These are phyloP conservation scores for Metarhizium anisopliae DNA, from an alignment of 2,329 filamentous ascomycete genomes.

Conservation along the genomic window DNA sequence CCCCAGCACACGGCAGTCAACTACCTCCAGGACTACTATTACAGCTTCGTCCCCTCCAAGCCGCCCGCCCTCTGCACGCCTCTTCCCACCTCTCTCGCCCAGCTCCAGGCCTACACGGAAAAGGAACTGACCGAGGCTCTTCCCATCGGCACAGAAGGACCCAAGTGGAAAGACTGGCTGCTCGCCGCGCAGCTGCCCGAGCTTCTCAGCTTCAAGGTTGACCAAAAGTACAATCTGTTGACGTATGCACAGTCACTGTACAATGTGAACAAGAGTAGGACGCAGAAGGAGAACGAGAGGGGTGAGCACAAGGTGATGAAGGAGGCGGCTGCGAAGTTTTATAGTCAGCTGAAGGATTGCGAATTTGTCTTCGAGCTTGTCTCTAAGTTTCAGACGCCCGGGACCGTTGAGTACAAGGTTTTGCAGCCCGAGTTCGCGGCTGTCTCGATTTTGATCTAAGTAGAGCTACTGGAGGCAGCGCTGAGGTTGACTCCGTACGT, in stretches of 20 bases:
- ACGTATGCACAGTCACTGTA: not conserved
- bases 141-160: not conserved
- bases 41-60: slow-evolving; percentile 36
- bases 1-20: slow-evolving; percentile 42
- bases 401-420: not conserved
- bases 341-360: not conserved
- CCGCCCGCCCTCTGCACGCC: slow-evolving; percentile 27
- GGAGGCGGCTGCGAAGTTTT: not conserved
- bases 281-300: not conserved
- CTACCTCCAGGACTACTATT: slow-evolving; percentile 43
- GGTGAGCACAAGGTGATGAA: not conserved
- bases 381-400: not conserved
- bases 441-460: not conserved
- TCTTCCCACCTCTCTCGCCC: slow-evolving; percentile 20
- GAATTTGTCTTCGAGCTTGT: not conserved
- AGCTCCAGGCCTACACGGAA: slow-evolving; percentile 22
- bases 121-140: not conserved
- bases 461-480: not conserved
- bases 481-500: too few relatives aligned
- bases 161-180: not conserved
- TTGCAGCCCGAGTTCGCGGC: not conserved
- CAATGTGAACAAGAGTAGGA: not conserved
- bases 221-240: not conserved
- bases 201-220: not conserved
- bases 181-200: not conserved